Evolutionary conservation across 2,329 filamentous ascomycete genomes (phyloP), one percentile per base, ranked within the genome.

Genomic region (Cytospora paraplurivora): DNA sequence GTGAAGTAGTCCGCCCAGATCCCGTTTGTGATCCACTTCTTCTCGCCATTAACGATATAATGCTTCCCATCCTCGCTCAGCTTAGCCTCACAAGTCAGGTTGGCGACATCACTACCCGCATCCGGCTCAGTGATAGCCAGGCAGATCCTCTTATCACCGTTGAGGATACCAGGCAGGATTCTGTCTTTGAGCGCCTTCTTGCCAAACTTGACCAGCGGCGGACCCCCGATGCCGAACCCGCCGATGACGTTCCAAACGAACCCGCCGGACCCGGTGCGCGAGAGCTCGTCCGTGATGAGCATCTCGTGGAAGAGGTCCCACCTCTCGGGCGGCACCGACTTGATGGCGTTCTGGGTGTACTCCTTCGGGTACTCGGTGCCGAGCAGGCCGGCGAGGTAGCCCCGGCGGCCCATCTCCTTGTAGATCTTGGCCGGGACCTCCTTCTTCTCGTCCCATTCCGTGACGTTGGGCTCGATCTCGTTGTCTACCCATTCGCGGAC

Each of bases 21-120:
- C 73, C 95, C 95, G 79, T 99, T 99, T 72, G 94, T 98, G 77
- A 98, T 98, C 94, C 95, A 98, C 81, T 99, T 99, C 90, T 99
- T 98, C 86, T 97, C 94, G 62, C 95, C 95, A 74, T 98, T 99
- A 78, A 99, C 95, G 70, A 98, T 98, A 79, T 96, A 99, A 81
- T 98, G 92, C 83, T 98, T 98, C 73, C 95, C 95, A 72, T 99
- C 95, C 71, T 95, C 91, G 67, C 86, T 91, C 63, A 98, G 85
- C 83, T 97, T 97, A 33, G 95, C 95, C 82, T 98, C 93, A 77
- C 94, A 98, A 15, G 89, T 95, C 69, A 99, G 76, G 78, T 97
- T 98, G 65, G 95, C 95, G 11, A 99, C 95, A 75, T 99, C 95
- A 69, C 88, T 92, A 52, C 95, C 95, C 13, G 93, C 95, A 78